Evolutionary conservation across 768 basidiomycete species (phyloP).

Genomic region (Mycena epipterygia): DNA sequence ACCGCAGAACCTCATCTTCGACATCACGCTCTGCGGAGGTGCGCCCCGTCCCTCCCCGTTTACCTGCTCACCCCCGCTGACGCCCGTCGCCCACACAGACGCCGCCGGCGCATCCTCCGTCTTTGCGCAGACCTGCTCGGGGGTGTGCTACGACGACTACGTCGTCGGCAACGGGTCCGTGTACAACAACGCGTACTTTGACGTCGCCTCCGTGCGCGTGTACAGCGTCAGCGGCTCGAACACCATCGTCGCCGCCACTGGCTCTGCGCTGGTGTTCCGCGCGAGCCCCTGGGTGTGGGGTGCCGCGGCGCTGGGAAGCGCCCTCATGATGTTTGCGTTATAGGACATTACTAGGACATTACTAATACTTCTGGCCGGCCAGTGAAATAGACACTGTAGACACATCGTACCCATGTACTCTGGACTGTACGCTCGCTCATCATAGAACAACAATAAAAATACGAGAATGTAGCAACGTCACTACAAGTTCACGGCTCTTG

Average conservation of each 20-base stretch:
- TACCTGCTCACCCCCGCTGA: constrained; percentile 28
- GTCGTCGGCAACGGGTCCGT: constrained; percentile 73
- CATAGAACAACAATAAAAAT: too few relatives aligned
- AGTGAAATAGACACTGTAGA: background rate
- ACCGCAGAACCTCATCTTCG: constrained; percentile 77
- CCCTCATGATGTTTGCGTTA: background rate
- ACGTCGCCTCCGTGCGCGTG: constrained; percentile 72
- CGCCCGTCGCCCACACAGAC: constrained; percentile 38
- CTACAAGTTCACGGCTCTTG: too few relatives aligned
- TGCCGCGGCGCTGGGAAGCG: constrained; percentile 17
- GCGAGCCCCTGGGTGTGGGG: constrained; percentile 3
- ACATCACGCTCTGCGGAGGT: constrained; percentile 81
- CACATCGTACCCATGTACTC: background rate
- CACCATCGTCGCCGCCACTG: constrained; percentile 37
- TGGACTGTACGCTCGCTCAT: too few relatives aligned
- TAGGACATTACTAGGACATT: background rate
- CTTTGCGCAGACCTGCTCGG: constrained; percentile 73
- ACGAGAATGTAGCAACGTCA: too few relatives aligned
- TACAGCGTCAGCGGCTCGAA: constrained; percentile 53
- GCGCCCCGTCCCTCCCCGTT: constrained; percentile 23
- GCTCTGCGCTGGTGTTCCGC: background rate
- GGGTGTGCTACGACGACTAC: constrained; percentile 78
- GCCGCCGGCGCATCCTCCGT: constrained; percentile 66
- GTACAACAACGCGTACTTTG: constrained; percentile 80
- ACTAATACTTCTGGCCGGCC: background rate